Percentiles rank a stretch among this genome's conserved stretches.
These are phyloP conservation scores for Fusarium abutilonis DNA, from an alignment of 2,329 filamentous ascomycete genomes.

Conservation along the genomic window DNA sequence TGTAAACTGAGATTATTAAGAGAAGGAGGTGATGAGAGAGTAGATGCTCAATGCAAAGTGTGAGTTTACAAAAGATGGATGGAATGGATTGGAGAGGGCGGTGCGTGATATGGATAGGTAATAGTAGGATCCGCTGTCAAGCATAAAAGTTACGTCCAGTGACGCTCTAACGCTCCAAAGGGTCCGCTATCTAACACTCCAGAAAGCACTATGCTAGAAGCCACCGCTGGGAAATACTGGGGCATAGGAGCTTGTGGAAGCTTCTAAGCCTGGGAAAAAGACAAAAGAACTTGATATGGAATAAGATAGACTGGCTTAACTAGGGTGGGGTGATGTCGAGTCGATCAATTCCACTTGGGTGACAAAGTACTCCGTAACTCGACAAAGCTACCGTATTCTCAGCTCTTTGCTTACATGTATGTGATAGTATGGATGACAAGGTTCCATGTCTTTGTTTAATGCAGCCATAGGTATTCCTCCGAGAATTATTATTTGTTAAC, in stretches of 20 bases:
- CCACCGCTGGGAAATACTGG: slow-evolving; percentile 39
- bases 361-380: slow-evolving; percentile 13
- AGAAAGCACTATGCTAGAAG: slow-evolving; percentile 23
- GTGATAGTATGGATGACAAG: not conserved
- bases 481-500: not conserved
- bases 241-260: slow-evolving; percentile 51
- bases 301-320: slow-evolving; percentile 17
- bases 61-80: slow-evolving; percentile 42
- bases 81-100: slow-evolving; percentile 19
- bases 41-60: slow-evolving; percentile 27
- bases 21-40: slow-evolving; percentile 11
- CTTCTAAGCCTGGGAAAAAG: slow-evolving; percentile 35
- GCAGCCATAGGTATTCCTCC: not conserved
- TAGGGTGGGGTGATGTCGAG: slow-evolving; percentile 42
- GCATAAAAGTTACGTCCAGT: slow-evolving; percentile 36
- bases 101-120: slow-evolving; percentile 29
- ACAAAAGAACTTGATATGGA: slow-evolving; percentile 34
- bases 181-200: slow-evolving; percentile 26
- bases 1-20: slow-evolving; percentile 19
- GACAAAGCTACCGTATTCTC: not conserved
- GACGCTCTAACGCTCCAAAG: slow-evolving; percentile 26
- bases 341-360: slow-evolving; percentile 29
- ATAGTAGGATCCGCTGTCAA: slow-evolving; percentile 30
- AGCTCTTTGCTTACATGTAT: not conserved
- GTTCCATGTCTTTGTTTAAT: not conserved